Conservation (phyloP, 2,329 filamentous ascomycete species). For the Trichoderma semiorbis region DNA sequence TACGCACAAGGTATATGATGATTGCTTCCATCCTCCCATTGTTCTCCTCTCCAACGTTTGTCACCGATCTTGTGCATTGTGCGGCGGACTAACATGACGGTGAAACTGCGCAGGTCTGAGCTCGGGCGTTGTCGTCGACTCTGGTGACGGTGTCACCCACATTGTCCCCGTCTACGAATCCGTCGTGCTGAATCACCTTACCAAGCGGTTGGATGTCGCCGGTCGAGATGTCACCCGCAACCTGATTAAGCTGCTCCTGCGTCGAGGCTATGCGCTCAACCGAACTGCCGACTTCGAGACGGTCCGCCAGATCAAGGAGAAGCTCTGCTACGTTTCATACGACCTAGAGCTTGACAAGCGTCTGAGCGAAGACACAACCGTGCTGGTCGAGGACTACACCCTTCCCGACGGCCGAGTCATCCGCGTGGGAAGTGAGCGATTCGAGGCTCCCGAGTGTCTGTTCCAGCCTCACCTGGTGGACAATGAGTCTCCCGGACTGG, state of each 20-base stretch:
- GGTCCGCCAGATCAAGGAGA: constrained; percentile 98
- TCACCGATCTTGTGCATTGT: neutral
- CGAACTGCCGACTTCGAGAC: constrained; percentile 98
- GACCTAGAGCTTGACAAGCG: constrained; percentile 95
- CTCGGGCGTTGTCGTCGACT: constrained; percentile 97
- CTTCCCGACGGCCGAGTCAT: constrained; percentile 95
- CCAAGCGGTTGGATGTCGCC: constrained; percentile 87
- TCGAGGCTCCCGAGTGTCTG: constrained; percentile 95
- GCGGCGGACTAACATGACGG: neutral
- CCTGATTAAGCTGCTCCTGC: constrained; percentile 88
- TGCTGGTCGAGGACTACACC: constrained; percentile 95
- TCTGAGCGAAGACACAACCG: constrained; percentile 94
- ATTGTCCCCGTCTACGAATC: constrained; percentile 99
- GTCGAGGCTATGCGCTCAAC: constrained; percentile 94
- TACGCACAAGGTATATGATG: constrained; percentile 79
- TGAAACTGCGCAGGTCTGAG: constrained; percentile 59
- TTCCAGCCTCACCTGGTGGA: constrained; percentile 99
- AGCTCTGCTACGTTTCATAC: constrained; percentile 98
- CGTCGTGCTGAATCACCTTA: constrained; percentile 95
- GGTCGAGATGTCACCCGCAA: constrained; percentile 98
- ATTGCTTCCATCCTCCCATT: neutral
- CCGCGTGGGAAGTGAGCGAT: constrained; percentile 91
- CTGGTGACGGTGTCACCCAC: constrained; percentile 95
- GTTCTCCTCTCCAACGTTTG: neutral
- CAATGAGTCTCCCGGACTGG: constrained; percentile 93